phyloP scores from a whole-genome alignment of 768 basidiomycete genomes.

The Tulasnella sp. region DNA sequence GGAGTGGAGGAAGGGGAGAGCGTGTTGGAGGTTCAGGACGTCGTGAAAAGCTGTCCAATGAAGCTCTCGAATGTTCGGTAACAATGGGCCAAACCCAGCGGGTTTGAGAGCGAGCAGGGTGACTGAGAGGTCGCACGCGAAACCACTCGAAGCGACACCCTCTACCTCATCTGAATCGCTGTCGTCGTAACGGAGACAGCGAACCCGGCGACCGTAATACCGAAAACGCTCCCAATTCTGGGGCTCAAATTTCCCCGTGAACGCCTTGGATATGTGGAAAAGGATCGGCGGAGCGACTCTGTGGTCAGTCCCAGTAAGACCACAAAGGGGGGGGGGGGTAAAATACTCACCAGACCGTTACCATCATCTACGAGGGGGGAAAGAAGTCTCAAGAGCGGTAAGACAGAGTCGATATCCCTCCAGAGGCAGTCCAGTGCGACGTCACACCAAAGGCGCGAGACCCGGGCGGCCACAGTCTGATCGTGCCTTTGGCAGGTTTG shows the following conservation, averaged over 20 bases:
- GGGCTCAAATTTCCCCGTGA: too few relatives aligned
- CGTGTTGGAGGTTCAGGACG: background rate
- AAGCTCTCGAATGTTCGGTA: background rate
- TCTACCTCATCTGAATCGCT: too few relatives aligned
- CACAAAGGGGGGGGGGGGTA: too few relatives aligned
- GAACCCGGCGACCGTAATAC: too few relatives aligned
- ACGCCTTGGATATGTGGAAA: too few relatives aligned
- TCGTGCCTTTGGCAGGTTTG: background rate
- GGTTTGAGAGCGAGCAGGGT: background rate
- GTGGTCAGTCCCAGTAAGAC: too few relatives aligned
- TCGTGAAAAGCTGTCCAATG: background rate
- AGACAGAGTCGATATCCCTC: background rate
- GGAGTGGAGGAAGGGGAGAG: background rate
- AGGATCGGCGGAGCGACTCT: too few relatives aligned
- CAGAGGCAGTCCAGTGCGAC: slow-evolving; percentile 1
- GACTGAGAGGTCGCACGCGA: too few relatives aligned
- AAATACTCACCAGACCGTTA: too few relatives aligned
- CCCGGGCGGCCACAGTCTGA: slow-evolving; percentile 1
- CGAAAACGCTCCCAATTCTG: too few relatives aligned
- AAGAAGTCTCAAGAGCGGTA: slow-evolving; percentile 1
- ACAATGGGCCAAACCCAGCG: background rate
- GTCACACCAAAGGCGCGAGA: background rate
- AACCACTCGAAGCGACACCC: too few relatives aligned
- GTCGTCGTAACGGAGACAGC: too few relatives aligned
- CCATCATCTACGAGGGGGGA: background rate